Conservation (phyloP, 2,329 filamentous ascomycete genomes). For the Stachybotrys chlorohalonatus region DNA sequence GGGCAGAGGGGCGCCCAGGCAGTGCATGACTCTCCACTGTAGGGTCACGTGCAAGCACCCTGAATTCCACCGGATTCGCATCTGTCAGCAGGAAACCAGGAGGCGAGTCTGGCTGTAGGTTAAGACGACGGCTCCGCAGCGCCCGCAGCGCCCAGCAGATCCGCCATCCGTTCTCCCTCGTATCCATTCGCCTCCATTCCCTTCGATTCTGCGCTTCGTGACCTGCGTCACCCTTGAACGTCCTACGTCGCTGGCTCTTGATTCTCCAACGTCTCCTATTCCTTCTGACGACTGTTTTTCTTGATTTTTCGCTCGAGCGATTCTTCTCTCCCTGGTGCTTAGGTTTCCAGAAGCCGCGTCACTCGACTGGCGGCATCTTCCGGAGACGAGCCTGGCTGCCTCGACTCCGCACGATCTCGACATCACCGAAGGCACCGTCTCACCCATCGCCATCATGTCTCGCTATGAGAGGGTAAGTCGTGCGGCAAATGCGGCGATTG, state of each 20-base stretch:
- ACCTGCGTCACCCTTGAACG: background rate
- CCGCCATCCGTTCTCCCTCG: background rate
- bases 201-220: background rate
- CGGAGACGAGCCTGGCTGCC: background rate
- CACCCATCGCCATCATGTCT: conserved; percentile 35
- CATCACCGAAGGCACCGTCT: conserved; percentile 5
- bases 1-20: no score
- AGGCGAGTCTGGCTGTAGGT: no score
- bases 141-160: background rate
- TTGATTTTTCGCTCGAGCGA: background rate
- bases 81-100: no score
- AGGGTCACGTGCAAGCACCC: background rate
- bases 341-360: no score
- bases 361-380: no score
- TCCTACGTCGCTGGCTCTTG: background rate
- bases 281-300: background rate
- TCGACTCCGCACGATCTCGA: conserved; percentile 1
- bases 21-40: background rate
- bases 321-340: no score
- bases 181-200: background rate
- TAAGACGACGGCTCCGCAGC: background rate
- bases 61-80: background rate
- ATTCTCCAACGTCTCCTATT: background rate
- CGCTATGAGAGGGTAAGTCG: conserved; percentile 49
- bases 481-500: background rate